A percentile compares a stretch with the other conserved stretches of the same genome.
Evolutionary conservation across 495 filamentous ascomycete genomes (phyloP).

Genomic region (Mytilinidion resinicola): DNA sequence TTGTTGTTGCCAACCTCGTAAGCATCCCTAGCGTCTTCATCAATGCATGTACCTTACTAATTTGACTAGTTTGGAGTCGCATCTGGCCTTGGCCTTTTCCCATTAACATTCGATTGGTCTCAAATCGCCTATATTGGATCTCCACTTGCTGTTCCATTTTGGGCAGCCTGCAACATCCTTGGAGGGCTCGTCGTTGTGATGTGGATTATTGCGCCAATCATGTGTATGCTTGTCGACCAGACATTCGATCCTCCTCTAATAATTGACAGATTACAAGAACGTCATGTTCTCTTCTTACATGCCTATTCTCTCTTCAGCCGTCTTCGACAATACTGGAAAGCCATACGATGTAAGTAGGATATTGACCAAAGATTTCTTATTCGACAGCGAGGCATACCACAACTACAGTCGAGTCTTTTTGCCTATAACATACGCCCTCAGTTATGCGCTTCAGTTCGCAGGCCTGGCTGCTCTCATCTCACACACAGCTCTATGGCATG

Average conservation of each 20-base stretch:
- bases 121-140: slow-evolving; percentile 89
- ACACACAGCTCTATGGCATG: slow-evolving; percentile 58
- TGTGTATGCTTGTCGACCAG: slow-evolving; percentile 44
- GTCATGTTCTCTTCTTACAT: slow-evolving; percentile 70
- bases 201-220: slow-evolving; percentile 78
- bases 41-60: not conserved
- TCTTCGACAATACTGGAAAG: slow-evolving; percentile 76
- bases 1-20: slow-evolving; percentile 66
- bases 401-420: slow-evolving; percentile 75
- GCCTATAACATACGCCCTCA: slow-evolving; percentile 55
- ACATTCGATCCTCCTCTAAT: not conserved
- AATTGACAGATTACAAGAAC: slow-evolving; percentile 57
- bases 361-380: slow-evolving; percentile 62
- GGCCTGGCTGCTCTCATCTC: slow-evolving; percentile 65
- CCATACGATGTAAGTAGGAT: slow-evolving; percentile 71
- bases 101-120: slow-evolving; percentile 89
- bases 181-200: slow-evolving; percentile 78
- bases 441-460: slow-evolving; percentile 73
- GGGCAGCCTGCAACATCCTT: slow-evolving; percentile 86
- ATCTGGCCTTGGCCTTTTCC: slow-evolving; percentile 80
- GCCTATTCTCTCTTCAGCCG: slow-evolving; percentile 67
- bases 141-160: slow-evolving; percentile 80
- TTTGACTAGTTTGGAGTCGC: slow-evolving; percentile 59
- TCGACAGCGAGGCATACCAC: slow-evolving; percentile 63
- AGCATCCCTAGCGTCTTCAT: not conserved